phyloP scores from a whole-genome alignment of 169 alveolate species.

The Condylostoma magnum region DNA sequence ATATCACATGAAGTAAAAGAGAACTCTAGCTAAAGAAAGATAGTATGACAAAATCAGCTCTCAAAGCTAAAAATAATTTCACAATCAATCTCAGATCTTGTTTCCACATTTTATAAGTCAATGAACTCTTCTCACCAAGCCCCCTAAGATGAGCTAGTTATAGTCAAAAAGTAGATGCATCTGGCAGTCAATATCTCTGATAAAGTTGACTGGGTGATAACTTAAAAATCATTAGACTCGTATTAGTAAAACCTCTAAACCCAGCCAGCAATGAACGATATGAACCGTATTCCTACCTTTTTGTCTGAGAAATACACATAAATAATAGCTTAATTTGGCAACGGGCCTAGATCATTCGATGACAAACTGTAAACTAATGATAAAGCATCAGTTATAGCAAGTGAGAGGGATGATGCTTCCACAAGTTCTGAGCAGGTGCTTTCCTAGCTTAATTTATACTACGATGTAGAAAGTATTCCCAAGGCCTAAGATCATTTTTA shows the following conservation, averaged over 20 bases:
- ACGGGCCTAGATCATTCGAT: no score
- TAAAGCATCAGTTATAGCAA: no score
- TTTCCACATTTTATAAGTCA: not conserved
- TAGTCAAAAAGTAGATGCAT: not conserved
- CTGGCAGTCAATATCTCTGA: not conserved
- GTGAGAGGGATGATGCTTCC: conserved; percentile 9
- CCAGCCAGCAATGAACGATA: no score
- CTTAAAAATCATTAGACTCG: no score
- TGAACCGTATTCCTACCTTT: no score
- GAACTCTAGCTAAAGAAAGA: not conserved
- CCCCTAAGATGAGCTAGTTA: not conserved
- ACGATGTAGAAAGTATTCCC: not conserved
- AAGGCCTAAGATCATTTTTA: not conserved
- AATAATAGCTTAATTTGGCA: no score
- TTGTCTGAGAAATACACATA: no score
- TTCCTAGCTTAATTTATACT: not conserved
- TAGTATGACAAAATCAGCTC: not conserved
- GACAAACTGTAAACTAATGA: no score
- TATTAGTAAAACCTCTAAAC: no score
- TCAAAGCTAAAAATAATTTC: not conserved
- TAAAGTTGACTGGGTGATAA: no score
- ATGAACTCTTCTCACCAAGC: no score
- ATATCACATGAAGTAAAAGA: not conserved
- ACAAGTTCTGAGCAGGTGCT: not conserved
- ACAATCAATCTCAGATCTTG: not conserved